Percentiles rank a stretch among this genome's conserved stretches.
Evolutionary conservation across 179 eudicot species (phyloP).

Genomic region (Corrigiola litoralis): DNA sequence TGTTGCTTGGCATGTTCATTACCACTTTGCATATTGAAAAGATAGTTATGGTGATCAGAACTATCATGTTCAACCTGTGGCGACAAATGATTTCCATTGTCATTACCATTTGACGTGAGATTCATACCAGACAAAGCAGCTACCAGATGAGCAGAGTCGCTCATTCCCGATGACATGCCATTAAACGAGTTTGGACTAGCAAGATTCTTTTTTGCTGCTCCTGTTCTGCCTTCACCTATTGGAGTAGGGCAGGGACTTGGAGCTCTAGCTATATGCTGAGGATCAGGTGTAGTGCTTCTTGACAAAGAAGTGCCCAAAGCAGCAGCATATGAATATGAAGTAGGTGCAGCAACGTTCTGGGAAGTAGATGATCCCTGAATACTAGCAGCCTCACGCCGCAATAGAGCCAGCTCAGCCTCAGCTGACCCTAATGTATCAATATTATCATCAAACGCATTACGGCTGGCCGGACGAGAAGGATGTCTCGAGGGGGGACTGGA

Average conservation of each 20-base stretch:
- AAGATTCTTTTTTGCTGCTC: slow-evolving; percentile 50
- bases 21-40: slow-evolving; percentile 45
- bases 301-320: slow-evolving; percentile 82
- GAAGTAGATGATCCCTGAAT: slow-evolving; percentile 41
- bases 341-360: slow-evolving; percentile 42
- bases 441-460: slow-evolving; percentile 73
- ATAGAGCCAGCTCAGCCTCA: slow-evolving; percentile 71
- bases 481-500: slow-evolving; percentile 66
- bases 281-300: slow-evolving; percentile 93
- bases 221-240: slow-evolving; percentile 75
- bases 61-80: slow-evolving; percentile 45
- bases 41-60: slow-evolving; percentile 49
- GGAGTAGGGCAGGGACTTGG: slow-evolving; percentile 96
- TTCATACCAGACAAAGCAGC: slow-evolving; percentile 81
- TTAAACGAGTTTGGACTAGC: slow-evolving; percentile 56
- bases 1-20: slow-evolving; percentile 49
- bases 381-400: slow-evolving; percentile 43
- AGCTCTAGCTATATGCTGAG: slow-evolving; percentile 74
- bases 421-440: slow-evolving; percentile 38
- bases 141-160: slow-evolving; percentile 54
- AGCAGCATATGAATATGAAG: slow-evolving; percentile 82
- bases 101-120: slow-evolving; percentile 55
- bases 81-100: slow-evolving; percentile 40
- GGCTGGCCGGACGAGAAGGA: slow-evolving; percentile 91
- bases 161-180: slow-evolving; percentile 42